Conservation (phyloP, 2,329 filamentous ascomycete genomes). For the Phoma sp. region DNA sequence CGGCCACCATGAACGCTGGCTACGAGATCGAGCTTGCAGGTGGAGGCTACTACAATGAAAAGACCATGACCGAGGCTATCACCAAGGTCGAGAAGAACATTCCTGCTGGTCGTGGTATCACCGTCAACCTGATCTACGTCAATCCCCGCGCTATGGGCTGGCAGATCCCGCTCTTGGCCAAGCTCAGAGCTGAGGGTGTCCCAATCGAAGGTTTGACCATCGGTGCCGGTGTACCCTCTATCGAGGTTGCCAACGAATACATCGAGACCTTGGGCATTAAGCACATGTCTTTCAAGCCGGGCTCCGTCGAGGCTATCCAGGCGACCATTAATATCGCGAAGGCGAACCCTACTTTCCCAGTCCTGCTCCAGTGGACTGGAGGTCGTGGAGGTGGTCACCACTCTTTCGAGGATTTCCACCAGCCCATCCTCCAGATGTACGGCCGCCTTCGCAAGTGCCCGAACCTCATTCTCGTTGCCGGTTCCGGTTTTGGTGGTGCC, state of each 20-base stretch:
- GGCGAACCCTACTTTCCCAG: conserved; percentile 54
- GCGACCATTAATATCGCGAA: conserved; percentile 58
- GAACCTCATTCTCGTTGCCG: conserved; percentile 58
- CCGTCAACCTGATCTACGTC: conserved; percentile 62
- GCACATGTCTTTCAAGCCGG: conserved; percentile 59
- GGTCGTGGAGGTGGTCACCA: conserved; percentile 60
- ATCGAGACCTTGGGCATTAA: conserved; percentile 65
- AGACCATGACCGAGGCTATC: conserved; percentile 56
- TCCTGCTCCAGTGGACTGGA: conserved; percentile 60
- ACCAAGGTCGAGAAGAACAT: conserved; percentile 54
- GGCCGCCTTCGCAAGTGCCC: conserved; percentile 53
- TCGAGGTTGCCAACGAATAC: conserved; percentile 58
- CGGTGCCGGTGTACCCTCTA: conserved; percentile 58
- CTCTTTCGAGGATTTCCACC: conserved; percentile 60
- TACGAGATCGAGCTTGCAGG: conserved; percentile 59
- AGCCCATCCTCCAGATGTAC: conserved; percentile 58
- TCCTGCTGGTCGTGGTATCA: conserved; percentile 59
- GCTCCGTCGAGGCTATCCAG: conserved; percentile 55
- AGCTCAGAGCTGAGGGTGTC: conserved; percentile 55
- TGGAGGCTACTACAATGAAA: conserved; percentile 59
- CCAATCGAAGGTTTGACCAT: conserved; percentile 58
- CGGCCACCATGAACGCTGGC: conserved; percentile 62
- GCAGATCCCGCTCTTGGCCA: conserved; percentile 61
- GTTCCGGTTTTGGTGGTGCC: conserved; percentile 57
- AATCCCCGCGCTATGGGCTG: conserved; percentile 61